Evolutionary conservation across 176 grass and related monocot species (phyloP), one percentile per base, ranked within the genome.

Genomic region (Ampelocalamus luodianensis): DNA sequence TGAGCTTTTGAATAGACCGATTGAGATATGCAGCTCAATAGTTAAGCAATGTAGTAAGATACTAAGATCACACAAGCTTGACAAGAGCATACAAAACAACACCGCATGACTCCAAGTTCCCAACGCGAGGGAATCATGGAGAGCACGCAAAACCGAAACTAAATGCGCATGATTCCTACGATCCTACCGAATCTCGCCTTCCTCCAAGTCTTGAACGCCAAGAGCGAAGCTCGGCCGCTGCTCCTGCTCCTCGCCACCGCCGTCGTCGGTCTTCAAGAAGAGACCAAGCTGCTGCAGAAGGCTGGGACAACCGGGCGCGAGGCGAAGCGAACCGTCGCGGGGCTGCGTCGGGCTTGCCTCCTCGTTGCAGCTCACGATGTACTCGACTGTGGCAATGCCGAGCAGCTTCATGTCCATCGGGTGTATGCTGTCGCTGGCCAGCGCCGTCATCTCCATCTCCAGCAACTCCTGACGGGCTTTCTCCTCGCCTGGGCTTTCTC

Each of bases 251-350:
- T 34, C 75, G 10, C 14, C 51, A n/a, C 18, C 8, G 45, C 4
- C 50, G 0, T 7, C 54, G 27, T 70, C 77, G 2, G 54, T 44
- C 78, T 48, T 86, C 3, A 82, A 71, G 26, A 82, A 86, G 20
- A 90, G 24, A 3, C 88, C 88, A 60, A 86, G 72, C 56, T 86
- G 58, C 88, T 72, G 78, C 72, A 90, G 17, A 3, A 82, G 15
- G 55, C 65, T 76, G 42, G 22, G 70, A 4, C n/a, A 8, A 45
- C 48, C 13, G 48, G 48, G 13, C 48, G 48, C 48, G 48, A 49
- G 48, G 48, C 12, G 48, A 49, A 49, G 13, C 48, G 48, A 3
- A 15, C 4, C 48, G 13, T 49, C 48, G 0, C 12, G 48, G 13
- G 48, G 48, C 13, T 49, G 48, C 14, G 3, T 0, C 48, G 48